Evolutionary conservation across 2,329 filamentous ascomycete species (phyloP), one percentile per base, ranked within the genome.

Genomic region (Botrytis hyacinthi): DNA sequence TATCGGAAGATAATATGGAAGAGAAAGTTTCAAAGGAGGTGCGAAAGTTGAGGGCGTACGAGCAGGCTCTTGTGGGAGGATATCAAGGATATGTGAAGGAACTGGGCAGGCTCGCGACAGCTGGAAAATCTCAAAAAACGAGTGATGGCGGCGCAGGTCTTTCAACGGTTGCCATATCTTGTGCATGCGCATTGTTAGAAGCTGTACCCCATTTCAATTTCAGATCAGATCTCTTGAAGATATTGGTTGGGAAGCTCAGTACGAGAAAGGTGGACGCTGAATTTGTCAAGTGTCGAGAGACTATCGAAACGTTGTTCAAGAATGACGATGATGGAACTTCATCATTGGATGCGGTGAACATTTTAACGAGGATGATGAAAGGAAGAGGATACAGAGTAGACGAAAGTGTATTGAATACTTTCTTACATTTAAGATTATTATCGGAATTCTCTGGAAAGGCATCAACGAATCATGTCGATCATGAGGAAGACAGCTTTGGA

Each of bases 151-250:
- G 83, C 0, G 84, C 85, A 72, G 86, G 83, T 72, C 81, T 98
- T 37, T 88, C 90, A 10, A 92, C 87, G 70, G 87, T 97, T 40
- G 95, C 96, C 5, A 91, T 97, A 73, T 91, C 90, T 61, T 99
- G 96, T 81, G 91, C 92, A 2, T 97, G 94, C 82, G 92, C 88
- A 44, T 87, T 99, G 26, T 83, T 98, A 59, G 89, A 89, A 32
- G 87, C 92, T 2, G 94, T 98, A 0, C 93, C 96, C 5, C 97
- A 99, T 84, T 99, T 99, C 89, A 99, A 99, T 85, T 98, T 97
- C 83, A 91, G 96, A 59, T 88, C 87, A 67, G 95, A 99, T 71
- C 85, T 99, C 71, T 84, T 99, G 75, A 94, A 93, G 82, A 95
- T 98, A 73, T 81, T 99, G 22, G 91, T 97, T 35, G 90, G 90